Conservation (phyloP, 2,329 filamentous ascomycete genomes). For the Colletotrichum sidae region DNA sequence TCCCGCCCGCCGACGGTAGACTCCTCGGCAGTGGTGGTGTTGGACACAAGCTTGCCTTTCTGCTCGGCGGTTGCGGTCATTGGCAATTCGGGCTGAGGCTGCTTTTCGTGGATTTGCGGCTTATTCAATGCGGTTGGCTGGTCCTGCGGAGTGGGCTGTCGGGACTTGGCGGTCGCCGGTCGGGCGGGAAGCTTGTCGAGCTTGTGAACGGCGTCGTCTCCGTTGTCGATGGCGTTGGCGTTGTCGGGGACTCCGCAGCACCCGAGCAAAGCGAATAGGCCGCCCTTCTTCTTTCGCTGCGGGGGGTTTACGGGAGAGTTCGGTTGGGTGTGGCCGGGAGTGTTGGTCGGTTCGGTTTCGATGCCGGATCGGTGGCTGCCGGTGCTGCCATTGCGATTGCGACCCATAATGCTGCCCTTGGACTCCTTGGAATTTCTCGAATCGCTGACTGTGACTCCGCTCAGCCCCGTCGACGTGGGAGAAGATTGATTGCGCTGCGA, state of each 20-base stretch:
- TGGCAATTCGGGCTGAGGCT: slow-evolving; percentile 49
- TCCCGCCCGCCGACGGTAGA: slow-evolving; percentile 54
- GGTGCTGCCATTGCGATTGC: slow-evolving; percentile 74
- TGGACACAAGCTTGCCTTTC: slow-evolving; percentile 59
- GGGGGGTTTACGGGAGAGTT: slow-evolving; percentile 62
- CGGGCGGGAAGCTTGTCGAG: slow-evolving; percentile 67
- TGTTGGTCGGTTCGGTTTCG: slow-evolving; percentile 63
- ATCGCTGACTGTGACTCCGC: slow-evolving; percentile 69
- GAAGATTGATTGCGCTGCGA: slow-evolving; percentile 71
- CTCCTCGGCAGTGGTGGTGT: slow-evolving; percentile 60
- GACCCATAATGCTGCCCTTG: slow-evolving; percentile 71
- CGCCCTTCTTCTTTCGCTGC: slow-evolving; percentile 67
- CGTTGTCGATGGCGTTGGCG: slow-evolving; percentile 63
- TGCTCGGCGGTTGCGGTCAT: slow-evolving; percentile 49
- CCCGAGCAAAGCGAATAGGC: slow-evolving; percentile 70
- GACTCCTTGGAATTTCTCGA: slow-evolving; percentile 74
- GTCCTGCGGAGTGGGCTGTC: slow-evolving; percentile 63
- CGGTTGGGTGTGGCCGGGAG: slow-evolving; percentile 61
- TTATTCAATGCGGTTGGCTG: slow-evolving; percentile 52
- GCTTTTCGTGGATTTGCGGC: slow-evolving; percentile 62
- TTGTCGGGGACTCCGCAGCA: slow-evolving; percentile 76
- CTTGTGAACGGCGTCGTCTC: slow-evolving; percentile 67
- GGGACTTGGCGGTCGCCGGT: slow-evolving; percentile 65
- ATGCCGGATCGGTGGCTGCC: slow-evolving; percentile 71
- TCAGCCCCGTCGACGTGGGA: slow-evolving; percentile 69